These are phyloP conservation scores for Umbelopsis sp. DNA, from an alignment of 192 early-diverging fungal genomes.

Conservation along the genomic window DNA sequence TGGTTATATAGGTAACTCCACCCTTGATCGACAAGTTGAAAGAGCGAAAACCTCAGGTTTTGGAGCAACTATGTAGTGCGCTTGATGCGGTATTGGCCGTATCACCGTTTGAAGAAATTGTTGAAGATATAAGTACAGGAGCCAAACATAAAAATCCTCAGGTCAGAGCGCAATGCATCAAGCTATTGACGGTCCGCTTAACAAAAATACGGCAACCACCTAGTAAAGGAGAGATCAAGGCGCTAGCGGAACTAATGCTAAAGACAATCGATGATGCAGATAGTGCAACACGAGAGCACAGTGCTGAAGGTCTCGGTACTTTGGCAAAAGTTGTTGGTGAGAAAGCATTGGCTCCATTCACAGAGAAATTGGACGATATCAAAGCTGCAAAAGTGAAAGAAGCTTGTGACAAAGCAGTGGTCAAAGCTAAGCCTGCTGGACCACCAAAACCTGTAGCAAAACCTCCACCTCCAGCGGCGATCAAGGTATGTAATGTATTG, in stretches of 20 bases:
- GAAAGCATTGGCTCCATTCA: slow-evolving; percentile 66
- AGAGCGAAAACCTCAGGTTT: slow-evolving; percentile 89
- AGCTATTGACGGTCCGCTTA: slow-evolving; percentile 75
- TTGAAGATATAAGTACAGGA: slow-evolving; percentile 72
- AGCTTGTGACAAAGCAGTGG: slow-evolving; percentile 83
- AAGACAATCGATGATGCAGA: slow-evolving; percentile 84
- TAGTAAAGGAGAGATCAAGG: slow-evolving; percentile 79
- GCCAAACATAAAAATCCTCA: slow-evolving; percentile 94
- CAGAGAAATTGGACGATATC: slow-evolving; percentile 86
- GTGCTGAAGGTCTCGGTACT: slow-evolving; percentile 85
- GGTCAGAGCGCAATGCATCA: slow-evolving; percentile 75
- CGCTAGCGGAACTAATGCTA: slow-evolving; percentile 73
- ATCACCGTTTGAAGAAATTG: slow-evolving; percentile 66
- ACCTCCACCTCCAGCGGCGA: slow-evolving; percentile 21
- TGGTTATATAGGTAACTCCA: slow-evolving; percentile 48
- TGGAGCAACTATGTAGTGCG: slow-evolving; percentile 79
- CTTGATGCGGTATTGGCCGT: slow-evolving; percentile 84
- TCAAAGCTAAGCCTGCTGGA: slow-evolving; percentile 64
- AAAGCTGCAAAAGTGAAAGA: slow-evolving; percentile 89
- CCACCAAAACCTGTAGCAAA: slow-evolving; percentile 44
- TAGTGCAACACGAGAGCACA: slow-evolving; percentile 78
- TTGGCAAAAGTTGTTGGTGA: slow-evolving; percentile 88
- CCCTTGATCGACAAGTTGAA: slow-evolving; percentile 92
- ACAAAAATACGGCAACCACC: slow-evolving; percentile 71
- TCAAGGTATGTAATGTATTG: not conserved